phyloP scores from a whole-genome alignment of 306 rosid species.

The Rosa lucieae region DNA sequence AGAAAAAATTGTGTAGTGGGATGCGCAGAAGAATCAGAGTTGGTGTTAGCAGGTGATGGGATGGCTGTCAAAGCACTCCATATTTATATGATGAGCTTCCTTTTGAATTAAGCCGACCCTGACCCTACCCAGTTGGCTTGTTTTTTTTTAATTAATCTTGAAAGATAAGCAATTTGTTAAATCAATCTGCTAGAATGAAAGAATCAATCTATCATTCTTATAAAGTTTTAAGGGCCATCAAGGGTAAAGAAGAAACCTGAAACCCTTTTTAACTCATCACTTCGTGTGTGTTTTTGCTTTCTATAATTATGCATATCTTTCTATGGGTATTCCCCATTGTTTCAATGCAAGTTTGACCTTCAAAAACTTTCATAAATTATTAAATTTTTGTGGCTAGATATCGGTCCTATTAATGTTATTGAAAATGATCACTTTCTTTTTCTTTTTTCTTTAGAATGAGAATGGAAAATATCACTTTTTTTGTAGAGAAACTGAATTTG shows the following conservation, averaged over 20 bases:
- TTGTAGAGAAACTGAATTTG: too few relatives aligned
- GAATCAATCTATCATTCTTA: slow-evolving; percentile 15
- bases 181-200: slow-evolving; percentile 19
- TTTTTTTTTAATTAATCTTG: slow-evolving; percentile 28
- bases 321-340: not conserved
- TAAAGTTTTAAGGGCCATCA: slow-evolving; percentile 7
- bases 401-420: not conserved
- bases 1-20: slow-evolving; percentile 44
- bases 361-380: not conserved
- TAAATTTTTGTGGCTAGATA: not conserved
- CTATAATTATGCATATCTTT: slow-evolving; percentile 21
- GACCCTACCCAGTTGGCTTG: slow-evolving; percentile 42
- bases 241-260: slow-evolving; percentile 6
- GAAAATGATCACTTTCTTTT: not conserved
- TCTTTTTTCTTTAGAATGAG: too few relatives aligned
- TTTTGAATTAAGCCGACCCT: slow-evolving; percentile 11
- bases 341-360: slow-evolving; percentile 3
- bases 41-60: slow-evolving; percentile 43
- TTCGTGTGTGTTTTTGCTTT: slow-evolving; percentile 13
- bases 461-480: too few relatives aligned
- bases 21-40: slow-evolving; percentile 39
- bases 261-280: slow-evolving; percentile 15
- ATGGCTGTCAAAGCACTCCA: slow-evolving; percentile 35
- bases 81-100: slow-evolving; percentile 11
- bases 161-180: slow-evolving; percentile 44